Percentiles rank a stretch among this genome's conserved stretches.
phyloP scores from a whole-genome alignment of 2,329 filamentous ascomycete genomes.

The Lachnellula cervina region DNA sequence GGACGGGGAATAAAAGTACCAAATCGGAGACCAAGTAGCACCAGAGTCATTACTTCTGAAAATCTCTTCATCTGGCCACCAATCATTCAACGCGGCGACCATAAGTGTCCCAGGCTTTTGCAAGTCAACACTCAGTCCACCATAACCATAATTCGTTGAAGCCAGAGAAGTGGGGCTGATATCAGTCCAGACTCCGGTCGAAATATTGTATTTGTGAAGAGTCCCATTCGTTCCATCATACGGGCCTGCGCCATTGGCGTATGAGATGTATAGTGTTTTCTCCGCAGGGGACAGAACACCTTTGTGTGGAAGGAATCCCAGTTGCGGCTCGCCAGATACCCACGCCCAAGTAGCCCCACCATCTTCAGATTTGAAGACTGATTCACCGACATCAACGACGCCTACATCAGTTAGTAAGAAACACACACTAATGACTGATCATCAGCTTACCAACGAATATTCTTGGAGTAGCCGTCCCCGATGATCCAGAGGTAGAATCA shows the following conservation, averaged over 20 bases:
- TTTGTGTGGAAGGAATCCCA: constrained; percentile 23
- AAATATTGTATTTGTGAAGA: constrained; percentile 51
- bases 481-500: constrained; percentile 16
- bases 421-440: not conserved
- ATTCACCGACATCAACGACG: constrained; percentile 20
- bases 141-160: constrained; percentile 46
- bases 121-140: constrained; percentile 49
- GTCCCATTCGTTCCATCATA: constrained; percentile 51
- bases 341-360: constrained; percentile 22
- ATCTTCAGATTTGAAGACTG: constrained; percentile 24
- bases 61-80: constrained; percentile 54
- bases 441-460: constrained; percentile 20
- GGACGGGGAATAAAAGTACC: constrained; percentile 4
- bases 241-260: constrained; percentile 50
- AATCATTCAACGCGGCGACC: constrained; percentile 52
- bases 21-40: constrained; percentile 36
- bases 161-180: constrained; percentile 45
- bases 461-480: constrained; percentile 19
- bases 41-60: constrained; percentile 52
- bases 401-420: not conserved
- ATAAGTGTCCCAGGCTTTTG: constrained; percentile 52
- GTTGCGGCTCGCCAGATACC: constrained; percentile 21
- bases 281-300: constrained; percentile 34
- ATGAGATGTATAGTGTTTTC: constrained; percentile 50
- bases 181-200: constrained; percentile 45